Evolutionary conservation across 1,284 basidiomycete genomes (phyloP).

Genomic region (Ganoderma resinaceum): DNA sequence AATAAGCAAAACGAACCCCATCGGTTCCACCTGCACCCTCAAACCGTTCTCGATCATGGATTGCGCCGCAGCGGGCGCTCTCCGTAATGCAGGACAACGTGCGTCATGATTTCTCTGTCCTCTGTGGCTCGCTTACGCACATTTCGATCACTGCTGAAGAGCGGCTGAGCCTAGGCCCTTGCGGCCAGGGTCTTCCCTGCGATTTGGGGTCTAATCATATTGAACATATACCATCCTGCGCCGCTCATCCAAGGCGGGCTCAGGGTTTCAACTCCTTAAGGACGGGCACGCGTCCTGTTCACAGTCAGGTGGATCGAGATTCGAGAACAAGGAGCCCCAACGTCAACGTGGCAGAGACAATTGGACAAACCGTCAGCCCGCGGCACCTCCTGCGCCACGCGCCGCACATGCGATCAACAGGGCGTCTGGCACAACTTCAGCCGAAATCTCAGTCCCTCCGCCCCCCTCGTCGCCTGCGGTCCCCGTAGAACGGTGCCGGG

Average conservation of each 20-base stretch:
- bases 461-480: background rate
- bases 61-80: background rate
- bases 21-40: background rate
- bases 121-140: background rate
- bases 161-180: background rate
- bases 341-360: background rate
- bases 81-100: background rate
- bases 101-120: conserved; percentile 3
- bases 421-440: background rate
- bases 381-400: background rate
- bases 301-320: background rate
- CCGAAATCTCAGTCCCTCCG: background rate
- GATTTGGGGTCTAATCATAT: conserved; percentile 3
- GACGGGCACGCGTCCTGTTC: background rate
- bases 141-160: background rate
- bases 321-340: background rate
- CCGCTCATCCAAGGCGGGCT: background rate
- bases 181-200: background rate
- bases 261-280: background rate
- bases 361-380: background rate
- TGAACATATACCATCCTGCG: background rate
- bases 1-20: background rate
- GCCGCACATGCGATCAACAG: background rate
- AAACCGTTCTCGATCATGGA: background rate
- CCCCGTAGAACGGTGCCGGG: background rate